These are phyloP conservation scores for Nyssa sinensis DNA, from an alignment of 148 eudicot species.

Conservation along the genomic window DNA sequence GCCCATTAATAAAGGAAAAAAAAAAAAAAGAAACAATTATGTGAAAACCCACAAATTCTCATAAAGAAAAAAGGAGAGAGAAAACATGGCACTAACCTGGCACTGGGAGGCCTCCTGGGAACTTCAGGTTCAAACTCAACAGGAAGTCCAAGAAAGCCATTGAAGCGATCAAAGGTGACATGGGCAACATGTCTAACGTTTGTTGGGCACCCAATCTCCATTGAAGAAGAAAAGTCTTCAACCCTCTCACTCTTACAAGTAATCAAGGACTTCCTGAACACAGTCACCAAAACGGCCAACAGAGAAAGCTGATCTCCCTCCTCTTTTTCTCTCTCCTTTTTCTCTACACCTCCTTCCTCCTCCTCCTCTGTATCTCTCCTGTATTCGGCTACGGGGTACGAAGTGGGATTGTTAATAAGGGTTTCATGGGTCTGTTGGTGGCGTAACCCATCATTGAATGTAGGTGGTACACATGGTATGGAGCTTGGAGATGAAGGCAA, in stretches of 20 bases:
- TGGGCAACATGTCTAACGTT: slow-evolving; percentile 95
- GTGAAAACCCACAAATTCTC: too few species aligned
- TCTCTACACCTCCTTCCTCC: slow-evolving; percentile 20
- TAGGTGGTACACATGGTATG: too few species aligned
- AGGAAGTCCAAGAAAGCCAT: slow-evolving; percentile 95
- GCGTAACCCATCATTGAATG: slow-evolving; percentile 51
- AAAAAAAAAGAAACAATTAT: too few species aligned
- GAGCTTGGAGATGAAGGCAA: slow-evolving; percentile 59
- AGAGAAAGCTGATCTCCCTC: slow-evolving; percentile 48
- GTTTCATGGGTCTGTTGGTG: slow-evolving; percentile 43
- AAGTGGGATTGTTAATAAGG: slow-evolving; percentile 23
- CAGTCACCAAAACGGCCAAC: slow-evolving; percentile 51
- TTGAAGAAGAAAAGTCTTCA: slow-evolving; percentile 32
- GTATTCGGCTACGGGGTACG: slow-evolving; percentile 27
- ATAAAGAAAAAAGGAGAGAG: too few species aligned
- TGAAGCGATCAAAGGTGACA: slow-evolving; percentile 91
- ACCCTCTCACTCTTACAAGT: slow-evolving; percentile 40
- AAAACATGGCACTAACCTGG: slow-evolving; percentile 81
- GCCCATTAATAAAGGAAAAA: too few species aligned
- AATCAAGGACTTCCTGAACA: slow-evolving; percentile 56
- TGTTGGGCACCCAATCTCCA: slow-evolving; percentile 91
- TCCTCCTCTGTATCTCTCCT: slow-evolving; percentile 14
- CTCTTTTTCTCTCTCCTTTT: slow-evolving; percentile 15
- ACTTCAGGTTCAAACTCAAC: slow-evolving; percentile 96
- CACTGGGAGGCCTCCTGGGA: slow-evolving; percentile 88